Evolutionary conservation across 1,284 basidiomycete genomes (phyloP).

Genomic region (Porogramme epimiltina): DNA sequence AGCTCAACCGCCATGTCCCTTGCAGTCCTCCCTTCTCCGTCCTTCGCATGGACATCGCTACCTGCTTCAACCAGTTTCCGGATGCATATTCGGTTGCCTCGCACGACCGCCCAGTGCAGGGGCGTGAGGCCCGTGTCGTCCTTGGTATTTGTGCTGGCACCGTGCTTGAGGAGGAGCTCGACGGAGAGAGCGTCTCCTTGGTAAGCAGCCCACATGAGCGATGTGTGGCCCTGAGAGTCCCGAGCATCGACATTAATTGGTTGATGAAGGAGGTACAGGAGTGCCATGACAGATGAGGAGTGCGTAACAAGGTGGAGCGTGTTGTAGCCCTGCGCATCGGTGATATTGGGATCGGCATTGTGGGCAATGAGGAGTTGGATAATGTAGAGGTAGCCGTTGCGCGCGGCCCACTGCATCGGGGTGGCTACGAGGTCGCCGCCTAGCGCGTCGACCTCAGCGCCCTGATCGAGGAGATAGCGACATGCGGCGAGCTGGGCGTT

Average conservation of each 20-base stretch:
- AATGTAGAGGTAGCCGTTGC: conserved; percentile 94
- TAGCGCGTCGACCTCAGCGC: conserved; percentile 93
- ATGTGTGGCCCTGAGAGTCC: conserved; percentile 92
- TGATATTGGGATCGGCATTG: conserved; percentile 90
- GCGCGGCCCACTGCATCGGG: conserved; percentile 97
- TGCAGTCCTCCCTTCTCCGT: conserved; percentile 86
- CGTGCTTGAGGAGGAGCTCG: conserved; percentile 87
- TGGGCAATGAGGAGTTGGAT: conserved; percentile 89
- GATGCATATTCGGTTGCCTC: conserved; percentile 89
- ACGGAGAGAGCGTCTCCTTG: conserved; percentile 97
- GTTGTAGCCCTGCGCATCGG: conserved; percentile 96
- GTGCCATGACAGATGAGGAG: conserved; percentile 90
- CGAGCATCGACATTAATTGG: conserved; percentile 86
- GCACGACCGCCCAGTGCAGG: conserved; percentile 98
- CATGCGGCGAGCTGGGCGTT: conserved; percentile 85
- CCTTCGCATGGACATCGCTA: conserved; percentile 81
- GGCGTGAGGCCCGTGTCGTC: conserved; percentile 89
- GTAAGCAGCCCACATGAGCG: conserved; percentile 99
- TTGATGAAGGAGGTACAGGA: conserved; percentile 92
- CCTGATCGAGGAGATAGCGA: conserved; percentile 84
- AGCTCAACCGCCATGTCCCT: conserved; percentile 95
- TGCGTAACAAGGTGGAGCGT: conserved; percentile 94
- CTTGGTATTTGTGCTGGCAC: conserved; percentile 74
- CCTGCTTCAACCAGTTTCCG: conserved; percentile 84
- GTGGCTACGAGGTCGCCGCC: conserved; percentile 97